phyloP scores from a whole-genome alignment of 768 basidiomycete species.

The Rhodotorula kratochvilovae region DNA sequence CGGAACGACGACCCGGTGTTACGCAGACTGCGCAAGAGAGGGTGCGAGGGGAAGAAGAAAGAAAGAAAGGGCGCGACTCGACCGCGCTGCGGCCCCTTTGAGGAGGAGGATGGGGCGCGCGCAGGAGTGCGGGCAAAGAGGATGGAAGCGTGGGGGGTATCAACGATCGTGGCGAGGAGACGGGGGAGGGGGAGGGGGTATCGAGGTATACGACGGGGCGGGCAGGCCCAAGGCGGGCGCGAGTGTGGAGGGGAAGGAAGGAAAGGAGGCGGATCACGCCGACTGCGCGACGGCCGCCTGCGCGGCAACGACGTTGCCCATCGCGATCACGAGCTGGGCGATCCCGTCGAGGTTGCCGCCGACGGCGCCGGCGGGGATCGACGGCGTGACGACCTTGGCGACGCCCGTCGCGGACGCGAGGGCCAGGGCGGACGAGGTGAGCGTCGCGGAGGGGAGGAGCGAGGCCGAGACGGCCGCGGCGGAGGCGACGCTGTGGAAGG shows the following conservation, averaged over 20 bases:
- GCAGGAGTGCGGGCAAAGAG: background rate
- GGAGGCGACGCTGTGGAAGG: background rate
- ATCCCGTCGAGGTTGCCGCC: constrained; percentile 37
- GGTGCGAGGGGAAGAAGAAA: too few species aligned
- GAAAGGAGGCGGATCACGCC: background rate
- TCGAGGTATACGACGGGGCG: too few species aligned
- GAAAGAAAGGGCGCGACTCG: too few species aligned
- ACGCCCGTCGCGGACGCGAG: background rate
- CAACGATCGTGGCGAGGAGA: background rate
- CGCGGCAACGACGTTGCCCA: constrained; percentile 29
- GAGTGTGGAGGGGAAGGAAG: background rate
- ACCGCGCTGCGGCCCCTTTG: too few species aligned
- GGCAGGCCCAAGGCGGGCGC: background rate
- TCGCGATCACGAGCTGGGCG: constrained; percentile 32
- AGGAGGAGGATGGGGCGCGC: background rate
- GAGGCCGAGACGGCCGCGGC: background rate
- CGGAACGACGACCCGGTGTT: too few species aligned
- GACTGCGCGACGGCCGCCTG: background rate
- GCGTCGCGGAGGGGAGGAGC: constrained; percentile 1
- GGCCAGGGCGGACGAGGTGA: constrained; percentile 1
- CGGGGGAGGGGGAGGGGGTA: too few species aligned
- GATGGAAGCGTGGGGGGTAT: background rate
- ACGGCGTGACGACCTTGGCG: background rate
- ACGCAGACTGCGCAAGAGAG: too few species aligned
- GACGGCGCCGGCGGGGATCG: constrained; percentile 4